Conservation (phyloP, 2,329 filamentous ascomycete species). For the Chrysoporthe puriensis region DNA sequence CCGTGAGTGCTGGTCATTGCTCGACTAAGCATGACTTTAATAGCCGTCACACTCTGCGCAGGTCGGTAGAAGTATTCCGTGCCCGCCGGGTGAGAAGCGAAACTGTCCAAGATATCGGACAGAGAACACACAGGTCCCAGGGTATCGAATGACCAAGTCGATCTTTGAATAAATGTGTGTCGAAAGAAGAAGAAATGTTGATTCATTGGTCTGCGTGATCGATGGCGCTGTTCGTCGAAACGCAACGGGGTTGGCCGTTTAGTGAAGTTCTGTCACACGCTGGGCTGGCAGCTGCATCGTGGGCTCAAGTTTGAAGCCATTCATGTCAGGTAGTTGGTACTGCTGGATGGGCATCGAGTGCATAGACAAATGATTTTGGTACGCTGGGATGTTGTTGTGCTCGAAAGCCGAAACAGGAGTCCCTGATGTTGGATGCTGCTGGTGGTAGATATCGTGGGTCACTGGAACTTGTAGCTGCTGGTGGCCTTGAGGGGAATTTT, state of each 20-base stretch:
- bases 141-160: background rate
- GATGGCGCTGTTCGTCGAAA: background rate
- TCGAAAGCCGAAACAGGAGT: constrained; percentile 10
- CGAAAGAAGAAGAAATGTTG: background rate
- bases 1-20: background rate
- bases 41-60: background rate
- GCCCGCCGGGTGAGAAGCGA: constrained; percentile 3
- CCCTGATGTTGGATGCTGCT: constrained; percentile 18
- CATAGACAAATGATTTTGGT: constrained; percentile 2
- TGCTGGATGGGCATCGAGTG: constrained; percentile 10
- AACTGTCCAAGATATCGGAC: background rate
- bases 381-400: constrained; percentile 5
- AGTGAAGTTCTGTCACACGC: constrained; percentile 5
- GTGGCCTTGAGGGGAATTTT: constrained; percentile 16
- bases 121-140: background rate
- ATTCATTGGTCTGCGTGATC: background rate
- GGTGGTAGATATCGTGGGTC: constrained; percentile 22
- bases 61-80: background rate
- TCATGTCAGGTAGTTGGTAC: constrained; percentile 10
- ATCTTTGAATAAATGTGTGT: background rate
- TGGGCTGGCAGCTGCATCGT: constrained; percentile 1
- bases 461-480: constrained; percentile 13
- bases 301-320: background rate
- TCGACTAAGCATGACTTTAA: background rate
- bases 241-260: background rate